Conservation (phyloP, 306 rosid genomes). For the Sphenostylis stenocarpa region DNA sequence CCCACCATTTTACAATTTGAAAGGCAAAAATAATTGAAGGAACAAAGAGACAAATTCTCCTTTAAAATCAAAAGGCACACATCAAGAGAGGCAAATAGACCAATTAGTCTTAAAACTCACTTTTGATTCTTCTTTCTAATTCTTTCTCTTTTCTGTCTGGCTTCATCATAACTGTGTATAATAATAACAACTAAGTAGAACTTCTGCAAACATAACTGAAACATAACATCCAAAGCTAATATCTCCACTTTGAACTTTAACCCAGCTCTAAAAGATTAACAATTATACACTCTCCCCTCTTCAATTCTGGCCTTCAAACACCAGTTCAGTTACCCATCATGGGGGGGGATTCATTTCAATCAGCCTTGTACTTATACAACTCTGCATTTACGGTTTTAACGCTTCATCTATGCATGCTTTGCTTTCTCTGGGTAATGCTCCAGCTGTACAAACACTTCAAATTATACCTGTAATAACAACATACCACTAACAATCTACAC, state of each 20-base stretch:
- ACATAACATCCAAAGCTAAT: constrained; percentile 14
- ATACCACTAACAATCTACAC: constrained; percentile 40
- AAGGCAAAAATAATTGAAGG: constrained; percentile 24
- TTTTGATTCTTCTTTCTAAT: constrained; percentile 49
- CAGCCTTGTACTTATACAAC: constrained; percentile 47
- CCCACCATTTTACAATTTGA: constrained; percentile 35
- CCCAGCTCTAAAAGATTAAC: constrained; percentile 35
- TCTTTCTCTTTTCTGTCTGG: constrained; percentile 43
- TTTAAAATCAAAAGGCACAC: constrained; percentile 11
- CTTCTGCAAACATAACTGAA: constrained; percentile 41
- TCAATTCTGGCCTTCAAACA: constrained; percentile 18
- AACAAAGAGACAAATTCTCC: constrained; percentile 43
- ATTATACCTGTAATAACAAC: constrained; percentile 44
- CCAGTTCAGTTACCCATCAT: constrained; percentile 21
- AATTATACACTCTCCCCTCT: constrained; percentile 30
- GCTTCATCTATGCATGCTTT: constrained; percentile 22
- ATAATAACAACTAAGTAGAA: constrained; percentile 40
- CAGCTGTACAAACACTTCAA: constrained; percentile 63
- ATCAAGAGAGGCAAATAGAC: background rate
- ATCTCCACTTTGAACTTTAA: constrained; percentile 28
- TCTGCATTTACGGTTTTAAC: constrained; percentile 24
- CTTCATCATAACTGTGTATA: constrained; percentile 40
- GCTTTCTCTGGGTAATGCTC: constrained; percentile 39
- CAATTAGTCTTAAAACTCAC: constrained; percentile 36
- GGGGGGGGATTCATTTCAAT: constrained; percentile 36